Base-by-base conservation (phyloP, 345 rosid species). In the Moringa oleifera region DNA sequence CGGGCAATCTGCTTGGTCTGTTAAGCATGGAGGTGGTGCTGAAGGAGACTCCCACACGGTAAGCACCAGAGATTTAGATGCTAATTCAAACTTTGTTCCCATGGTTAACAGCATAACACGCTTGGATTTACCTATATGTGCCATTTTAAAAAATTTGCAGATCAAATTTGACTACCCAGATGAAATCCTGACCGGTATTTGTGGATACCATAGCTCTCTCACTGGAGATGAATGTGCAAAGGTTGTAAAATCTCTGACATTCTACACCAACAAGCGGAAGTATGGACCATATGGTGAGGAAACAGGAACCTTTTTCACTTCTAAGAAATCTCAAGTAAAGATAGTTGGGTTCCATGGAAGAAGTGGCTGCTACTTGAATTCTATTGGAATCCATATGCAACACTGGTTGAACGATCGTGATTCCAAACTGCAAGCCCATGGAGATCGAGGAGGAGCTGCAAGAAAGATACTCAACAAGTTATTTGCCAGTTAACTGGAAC, bases 1-100 rank as follows among this genome's bases (percentile, higher is more conserved):
- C 64, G 85, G 85, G 18, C 88, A 81, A 46, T 73, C 84, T 1
- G 75, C 79, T 31, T 84, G 89, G 89, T 84, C 85, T 20, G 63
- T 65, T 7, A 81, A 69, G 36, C 85, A 81, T 59, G 89, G 89
- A 58, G 80, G 84, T 23, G 66, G 24, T 18, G 79, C 72, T 46
- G 85, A 81, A 64, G 67, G 68, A 16, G 55, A 57, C 51, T 61
- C 79, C 3, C 77, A 81, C 23, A 57, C 76, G 76, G 85, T 80
- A 76, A 62, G 3, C 33, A 28, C 33, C 33, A 28, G 3, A 2
- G 33, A 3, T 28, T 3, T 28, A 28, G 8, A 28, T 8, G 8
- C 33, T 8, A 28, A 28, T 28, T 28, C 8, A 2, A 28, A 28
- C 33, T 28, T 3, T 28, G 33, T 28, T 28, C 5, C 5, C 33